phyloP scores from a whole-genome alignment of 768 basidiomycete genomes.

The Leccinum aurantiacum region DNA sequence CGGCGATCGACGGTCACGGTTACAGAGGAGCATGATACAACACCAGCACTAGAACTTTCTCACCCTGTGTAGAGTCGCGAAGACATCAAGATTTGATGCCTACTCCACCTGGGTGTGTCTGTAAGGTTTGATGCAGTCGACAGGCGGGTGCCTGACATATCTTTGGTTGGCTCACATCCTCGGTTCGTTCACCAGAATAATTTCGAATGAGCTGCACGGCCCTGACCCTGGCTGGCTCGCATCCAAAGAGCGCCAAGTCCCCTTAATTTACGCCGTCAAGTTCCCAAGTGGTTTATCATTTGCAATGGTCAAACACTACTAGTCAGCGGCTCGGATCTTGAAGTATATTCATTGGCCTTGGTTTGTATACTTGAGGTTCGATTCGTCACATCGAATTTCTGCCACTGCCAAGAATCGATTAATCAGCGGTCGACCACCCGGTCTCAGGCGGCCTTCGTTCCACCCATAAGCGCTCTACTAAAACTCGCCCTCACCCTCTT shows the following conservation, averaged over 20 bases:
- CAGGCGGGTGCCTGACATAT: not conserved
- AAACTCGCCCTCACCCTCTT: not conserved
- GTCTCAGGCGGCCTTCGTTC: constrained; percentile 8
- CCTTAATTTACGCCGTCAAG: not conserved
- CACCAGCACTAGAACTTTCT: constrained; percentile 15
- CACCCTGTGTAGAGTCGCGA: constrained; percentile 5
- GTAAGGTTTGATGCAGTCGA: not conserved
- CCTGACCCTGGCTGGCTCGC: not conserved
- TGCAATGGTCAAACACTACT: constrained; percentile 2
- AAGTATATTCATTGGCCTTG: not conserved
- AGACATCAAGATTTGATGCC: not conserved
- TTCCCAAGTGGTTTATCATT: not conserved
- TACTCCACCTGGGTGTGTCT: not conserved
- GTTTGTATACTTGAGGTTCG: not conserved
- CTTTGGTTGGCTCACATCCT: not conserved
- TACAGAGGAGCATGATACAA: constrained; percentile 11
- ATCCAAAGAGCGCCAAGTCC: not conserved
- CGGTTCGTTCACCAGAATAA: not conserved
- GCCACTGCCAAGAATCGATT: not conserved
- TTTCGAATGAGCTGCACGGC: not conserved
- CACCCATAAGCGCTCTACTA: constrained; percentile 3
- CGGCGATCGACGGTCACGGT: constrained; percentile 2
- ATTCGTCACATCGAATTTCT: not conserved
- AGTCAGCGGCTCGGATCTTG: not conserved
- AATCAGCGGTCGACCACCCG: not conserved